Evolutionary conservation across 1,139 yeast genomes (phyloP), one percentile per base, ranked within the genome.

Genomic region (Pneumocystis canis): DNA sequence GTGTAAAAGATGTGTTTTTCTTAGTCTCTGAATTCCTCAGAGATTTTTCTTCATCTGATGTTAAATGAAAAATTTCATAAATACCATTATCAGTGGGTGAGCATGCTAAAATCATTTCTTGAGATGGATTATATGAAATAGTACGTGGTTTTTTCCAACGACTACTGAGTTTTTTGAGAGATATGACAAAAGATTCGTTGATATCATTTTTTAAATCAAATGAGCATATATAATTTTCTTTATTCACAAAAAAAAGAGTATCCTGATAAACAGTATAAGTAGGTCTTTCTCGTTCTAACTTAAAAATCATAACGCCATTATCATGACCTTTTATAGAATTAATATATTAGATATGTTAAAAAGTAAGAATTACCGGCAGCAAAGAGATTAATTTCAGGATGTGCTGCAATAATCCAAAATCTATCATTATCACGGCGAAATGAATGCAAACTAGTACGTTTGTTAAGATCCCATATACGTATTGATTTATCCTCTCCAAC

Each of bases 401-500:
- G 99, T 60, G 89, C 81, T 28, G 90, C 84, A 69, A 92, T 80
- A 70, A 88, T 79, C 98, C 98, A 94, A 76, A 94, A 90, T 72
- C 97, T 82, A 74, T 92, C 98, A 70, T 84, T 81, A 69, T 92
- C 97, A 73, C 97, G 85, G 75, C 92, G 85, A 78, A 90, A 92
- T 74, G 89, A 96, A 73, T 90, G 92, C 60, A 94, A 89, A 5
- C 96, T 95, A 1, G 92, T 84, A 72, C 98, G 83, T 74, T 87
- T 88, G 77, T 90, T 90, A 71, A 92, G 80, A 74, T 94, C 98
- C 98, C 98, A 94, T 39, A 92, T 87, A 74, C 98, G 82, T 68
- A 94, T 83, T n/a, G 98, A 90, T 76, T 89, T 89, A 77, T 94
- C 99, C 74, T 92, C 98, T 68, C 95, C 85, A 60, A 90, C 96